phyloP scores from a whole-genome alignment of 2,329 filamentous ascomycete species.

The Epichloe gansuensis region DNA sequence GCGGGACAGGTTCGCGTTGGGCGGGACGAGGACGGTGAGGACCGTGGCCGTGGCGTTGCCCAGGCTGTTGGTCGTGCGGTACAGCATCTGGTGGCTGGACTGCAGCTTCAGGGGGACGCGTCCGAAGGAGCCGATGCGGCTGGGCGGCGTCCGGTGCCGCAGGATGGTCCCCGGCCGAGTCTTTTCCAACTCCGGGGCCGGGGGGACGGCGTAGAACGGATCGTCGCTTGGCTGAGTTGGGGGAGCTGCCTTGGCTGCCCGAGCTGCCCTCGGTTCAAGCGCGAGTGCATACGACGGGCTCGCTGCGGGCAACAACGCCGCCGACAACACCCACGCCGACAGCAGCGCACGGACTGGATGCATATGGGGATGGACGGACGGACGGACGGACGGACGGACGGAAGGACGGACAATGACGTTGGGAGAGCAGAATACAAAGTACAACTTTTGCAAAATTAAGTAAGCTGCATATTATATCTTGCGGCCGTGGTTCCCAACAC shows the following conservation, averaged over 20 bases:
- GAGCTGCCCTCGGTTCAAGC: too few species aligned
- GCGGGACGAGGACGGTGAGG: slow-evolving; percentile 25
- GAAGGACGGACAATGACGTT: too few species aligned
- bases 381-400: too few species aligned
- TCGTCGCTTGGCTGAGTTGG: background rate
- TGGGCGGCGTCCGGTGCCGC: background rate
- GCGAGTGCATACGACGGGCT: background rate
- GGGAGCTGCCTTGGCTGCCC: too few species aligned
- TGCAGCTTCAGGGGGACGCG: slow-evolving; percentile 7
- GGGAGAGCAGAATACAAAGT: too few species aligned
- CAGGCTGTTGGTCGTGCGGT: slow-evolving; percentile 24
- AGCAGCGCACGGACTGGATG: background rate
- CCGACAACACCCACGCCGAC: background rate
- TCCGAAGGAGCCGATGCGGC: background rate
- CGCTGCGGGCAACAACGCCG: background rate
- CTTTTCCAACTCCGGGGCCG: background rate
- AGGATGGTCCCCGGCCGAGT: background rate
- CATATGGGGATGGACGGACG: background rate
- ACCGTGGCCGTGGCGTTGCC: slow-evolving; percentile 24
- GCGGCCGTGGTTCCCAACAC: too few species aligned
- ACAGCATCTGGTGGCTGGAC: slow-evolving; percentile 22
- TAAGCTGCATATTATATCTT: too few species aligned
- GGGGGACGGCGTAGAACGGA: background rate
- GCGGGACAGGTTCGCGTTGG: slow-evolving; percentile 14
- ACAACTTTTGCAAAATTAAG: too few species aligned